phyloP scores from a whole-genome alignment of 208 protist genomes.

The Acanthamoeba royreba region DNA sequence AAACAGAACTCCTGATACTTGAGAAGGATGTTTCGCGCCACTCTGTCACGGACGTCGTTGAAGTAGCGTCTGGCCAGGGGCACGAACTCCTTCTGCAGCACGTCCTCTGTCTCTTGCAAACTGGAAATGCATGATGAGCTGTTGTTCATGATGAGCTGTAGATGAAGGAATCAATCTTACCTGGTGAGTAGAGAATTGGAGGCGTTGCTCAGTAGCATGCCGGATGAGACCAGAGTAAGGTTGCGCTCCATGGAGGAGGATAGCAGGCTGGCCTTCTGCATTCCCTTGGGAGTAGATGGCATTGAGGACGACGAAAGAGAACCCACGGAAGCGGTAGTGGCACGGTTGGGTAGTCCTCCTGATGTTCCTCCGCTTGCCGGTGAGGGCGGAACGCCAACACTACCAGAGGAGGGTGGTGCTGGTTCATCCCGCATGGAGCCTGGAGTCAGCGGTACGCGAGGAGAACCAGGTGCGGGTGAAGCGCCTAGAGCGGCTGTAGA shows the following conservation, averaged over 20 bases:
- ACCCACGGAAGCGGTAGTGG: neutral
- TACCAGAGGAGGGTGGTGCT: neutral
- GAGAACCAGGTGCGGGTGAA: neutral
- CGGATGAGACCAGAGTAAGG: neutral
- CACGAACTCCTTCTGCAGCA: neutral
- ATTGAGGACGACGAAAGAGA: neutral
- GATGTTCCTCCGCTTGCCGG: neutral
- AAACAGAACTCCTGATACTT: conserved; percentile 22
- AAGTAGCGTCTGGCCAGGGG: conserved; percentile 14
- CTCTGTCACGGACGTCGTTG: neutral
- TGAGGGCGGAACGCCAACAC: neutral
- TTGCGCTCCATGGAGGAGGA: neutral
- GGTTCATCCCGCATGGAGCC: neutral
- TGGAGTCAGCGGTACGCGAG: neutral
- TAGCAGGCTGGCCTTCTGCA: neutral
- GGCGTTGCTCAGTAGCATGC: neutral
- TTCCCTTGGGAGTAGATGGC: neutral
- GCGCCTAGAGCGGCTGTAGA: neutral
- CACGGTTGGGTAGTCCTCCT: neutral
- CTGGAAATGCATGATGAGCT: neutral
- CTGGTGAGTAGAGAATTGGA: neutral
- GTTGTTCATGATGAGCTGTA: neutral
- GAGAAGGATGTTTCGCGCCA: conserved; percentile 10
- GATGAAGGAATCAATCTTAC: neutral
- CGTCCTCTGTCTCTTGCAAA: neutral